Evolutionary conservation across 75 land plant species (phyloP).

Genomic region (Picea sitchensis): DNA sequence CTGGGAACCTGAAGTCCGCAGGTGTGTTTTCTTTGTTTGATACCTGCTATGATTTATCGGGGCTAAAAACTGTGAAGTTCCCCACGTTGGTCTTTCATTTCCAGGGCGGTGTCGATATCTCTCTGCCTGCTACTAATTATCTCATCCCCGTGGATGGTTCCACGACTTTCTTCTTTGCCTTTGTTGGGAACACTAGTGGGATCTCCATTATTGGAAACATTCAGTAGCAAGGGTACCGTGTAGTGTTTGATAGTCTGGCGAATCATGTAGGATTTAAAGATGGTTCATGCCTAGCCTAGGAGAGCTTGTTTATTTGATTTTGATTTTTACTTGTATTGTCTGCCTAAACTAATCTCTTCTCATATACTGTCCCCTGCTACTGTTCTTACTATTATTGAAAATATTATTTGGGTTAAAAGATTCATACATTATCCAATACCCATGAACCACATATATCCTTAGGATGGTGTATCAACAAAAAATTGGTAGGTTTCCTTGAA

Average conservation of each 20-base stretch:
- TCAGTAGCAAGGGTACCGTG: slow-evolving; percentile 19
- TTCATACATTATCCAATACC: too few species aligned
- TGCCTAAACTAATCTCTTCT: too few species aligned
- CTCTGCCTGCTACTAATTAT: too few species aligned
- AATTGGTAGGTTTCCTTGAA: too few species aligned
- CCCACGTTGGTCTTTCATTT: neutral
- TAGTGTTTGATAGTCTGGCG: slow-evolving; percentile 1
- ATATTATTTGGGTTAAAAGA: too few species aligned
- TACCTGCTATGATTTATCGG: neutral
- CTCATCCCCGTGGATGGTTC: neutral
- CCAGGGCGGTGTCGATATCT: too few species aligned
- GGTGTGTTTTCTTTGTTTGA: slow-evolving; percentile 33
- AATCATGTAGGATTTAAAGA: slow-evolving; percentile 23
- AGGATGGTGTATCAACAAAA: too few species aligned
- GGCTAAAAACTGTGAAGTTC: neutral
- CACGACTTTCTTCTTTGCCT: slow-evolving; percentile 79
- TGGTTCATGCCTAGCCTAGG: slow-evolving; percentile 8
- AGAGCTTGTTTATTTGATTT: too few species aligned
- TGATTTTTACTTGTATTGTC: too few species aligned
- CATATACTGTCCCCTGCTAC: too few species aligned
- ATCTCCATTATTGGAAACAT: slow-evolving; percentile 86
- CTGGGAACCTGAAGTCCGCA: slow-evolving; percentile 31
- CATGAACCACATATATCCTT: too few species aligned
- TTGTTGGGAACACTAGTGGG: slow-evolving; percentile 54
- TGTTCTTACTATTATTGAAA: too few species aligned